These are phyloP conservation scores for Pythium sp. DNA, from an alignment of 352 stramenopile genomes.

Conservation along the genomic window DNA sequence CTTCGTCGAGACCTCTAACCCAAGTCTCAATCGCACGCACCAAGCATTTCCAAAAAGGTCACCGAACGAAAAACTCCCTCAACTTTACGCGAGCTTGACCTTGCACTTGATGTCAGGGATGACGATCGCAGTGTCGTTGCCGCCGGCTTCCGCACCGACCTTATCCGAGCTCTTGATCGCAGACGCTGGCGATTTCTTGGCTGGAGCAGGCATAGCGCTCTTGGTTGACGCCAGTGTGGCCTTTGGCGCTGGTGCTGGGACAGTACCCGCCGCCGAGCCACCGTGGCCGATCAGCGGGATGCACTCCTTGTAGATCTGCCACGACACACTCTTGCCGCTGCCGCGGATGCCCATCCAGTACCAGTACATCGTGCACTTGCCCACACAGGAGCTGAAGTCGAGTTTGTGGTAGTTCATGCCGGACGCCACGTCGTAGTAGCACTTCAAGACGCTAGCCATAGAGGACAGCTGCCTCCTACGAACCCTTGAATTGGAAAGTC, in stretches of 20 bases:
- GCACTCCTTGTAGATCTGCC: constrained; percentile 51
- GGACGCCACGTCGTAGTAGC: no score
- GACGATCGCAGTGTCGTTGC: neutral
- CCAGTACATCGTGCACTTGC: neutral
- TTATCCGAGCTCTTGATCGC: no score
- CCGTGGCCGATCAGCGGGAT: constrained; percentile 19
- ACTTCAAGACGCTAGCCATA: no score
- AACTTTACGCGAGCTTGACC: constrained; percentile 1
- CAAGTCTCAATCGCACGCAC: no score
- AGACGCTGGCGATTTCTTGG: no score
- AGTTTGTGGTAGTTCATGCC: neutral
- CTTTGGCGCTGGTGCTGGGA: neutral
- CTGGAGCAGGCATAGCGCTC: neutral
- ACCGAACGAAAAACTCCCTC: no score
- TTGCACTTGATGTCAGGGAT: constrained; percentile 3
- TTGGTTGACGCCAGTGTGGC: no score
- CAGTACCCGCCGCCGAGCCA: neutral
- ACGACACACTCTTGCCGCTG: constrained; percentile 30
- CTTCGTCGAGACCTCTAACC: no score
- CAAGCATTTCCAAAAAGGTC: no score
- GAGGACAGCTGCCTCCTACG: no score
- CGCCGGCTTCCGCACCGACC: neutral
- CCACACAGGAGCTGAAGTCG: constrained; percentile 2
- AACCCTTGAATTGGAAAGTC: no score
- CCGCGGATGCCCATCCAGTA: neutral